Base-by-base conservation (phyloP, 495 filamentous ascomycete species). In the Penicillium salamii region DNA sequence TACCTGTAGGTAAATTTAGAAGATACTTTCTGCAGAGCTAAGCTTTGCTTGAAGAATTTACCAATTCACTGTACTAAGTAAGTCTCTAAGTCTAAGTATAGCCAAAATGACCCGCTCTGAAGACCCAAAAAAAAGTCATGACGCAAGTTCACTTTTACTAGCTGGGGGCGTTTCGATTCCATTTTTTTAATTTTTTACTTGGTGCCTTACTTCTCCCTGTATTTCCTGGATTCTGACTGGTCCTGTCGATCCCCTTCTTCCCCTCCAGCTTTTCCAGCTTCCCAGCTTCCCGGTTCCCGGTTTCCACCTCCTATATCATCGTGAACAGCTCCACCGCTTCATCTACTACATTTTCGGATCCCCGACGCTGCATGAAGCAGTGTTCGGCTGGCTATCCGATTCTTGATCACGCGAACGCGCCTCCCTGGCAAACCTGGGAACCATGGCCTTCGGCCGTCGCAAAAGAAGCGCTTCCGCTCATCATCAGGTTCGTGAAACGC, bases 361-460 rank as follows among this genome's bases (percentile, higher is more conserved):
- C 61, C 58, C 61, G 58, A 53, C 61, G 52, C 61, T 61, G 61
- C 55, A 47, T 26, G 35, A 21, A 33, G 55, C 61, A 65, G 61
- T 65, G 58, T 59, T 46, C 61, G 61, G 58, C 31, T 36, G 59
- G 55, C 53, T 35, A 52, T 51, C 54, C 42, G 46, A 49, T 50
- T 23, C 18, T 12, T 37, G 32, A 49, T 24, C 40, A 11, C n/a
- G 14, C 26, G 13, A 33, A 39, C 5, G 13, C 7, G 23, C 13
- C 14, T 3, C 26, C 40, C 33, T 26, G 20, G 29, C 41, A 48
- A 49, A 13, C 19, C 37, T 26, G 20, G 42, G 29, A 61, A 52
- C 52, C 62, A 69, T 51, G 63, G 82, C 82, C 78, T 81, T 82
- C 53, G 65, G 70, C 47, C 75, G 73, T 59, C 62, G 63, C 56